These are phyloP conservation scores for Seminavis robusta DNA, from an alignment of 108 stramenopile species.

Conservation along the genomic window DNA sequence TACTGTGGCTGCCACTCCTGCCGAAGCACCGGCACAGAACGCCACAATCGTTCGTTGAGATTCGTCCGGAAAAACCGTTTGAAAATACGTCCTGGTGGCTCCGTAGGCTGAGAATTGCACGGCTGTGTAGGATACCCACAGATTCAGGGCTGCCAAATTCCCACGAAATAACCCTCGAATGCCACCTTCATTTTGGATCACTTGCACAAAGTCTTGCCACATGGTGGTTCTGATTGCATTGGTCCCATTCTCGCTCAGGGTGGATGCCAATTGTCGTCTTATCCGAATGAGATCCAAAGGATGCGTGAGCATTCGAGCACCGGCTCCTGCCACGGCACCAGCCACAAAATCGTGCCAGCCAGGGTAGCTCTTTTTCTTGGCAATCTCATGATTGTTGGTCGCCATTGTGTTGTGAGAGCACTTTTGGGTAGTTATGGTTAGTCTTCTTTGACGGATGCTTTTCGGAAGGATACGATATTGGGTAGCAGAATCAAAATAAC, in stretches of 20 bases:
- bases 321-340: conserved; percentile 42
- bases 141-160: conserved; percentile 85
- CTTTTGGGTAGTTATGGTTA: no score
- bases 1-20: conserved; percentile 79
- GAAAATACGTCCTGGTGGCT: not conserved
- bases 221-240: conserved; percentile 11
- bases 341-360: conserved; percentile 40
- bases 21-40: conserved; percentile 78
- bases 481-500: no score
- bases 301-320: conserved; percentile 67
- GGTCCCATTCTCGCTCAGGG: conserved; percentile 22
- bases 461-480: no score
- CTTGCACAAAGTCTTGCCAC: conserved; percentile 16
- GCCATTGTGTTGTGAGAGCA: no score
- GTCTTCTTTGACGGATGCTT: no score
- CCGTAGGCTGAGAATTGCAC: conserved; percentile 74
- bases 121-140: conserved; percentile 89
- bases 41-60: conserved; percentile 21
- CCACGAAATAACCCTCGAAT: conserved; percentile 77
- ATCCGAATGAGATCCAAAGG: conserved; percentile 93
- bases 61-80: not conserved
- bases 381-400: no score
- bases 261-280: conserved; percentile 64
- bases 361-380: no score
- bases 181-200: conserved; percentile 80